Evolutionary conservation across 106 monocot species (phyloP).

Genomic region (Acanthochlamys bracteata): DNA sequence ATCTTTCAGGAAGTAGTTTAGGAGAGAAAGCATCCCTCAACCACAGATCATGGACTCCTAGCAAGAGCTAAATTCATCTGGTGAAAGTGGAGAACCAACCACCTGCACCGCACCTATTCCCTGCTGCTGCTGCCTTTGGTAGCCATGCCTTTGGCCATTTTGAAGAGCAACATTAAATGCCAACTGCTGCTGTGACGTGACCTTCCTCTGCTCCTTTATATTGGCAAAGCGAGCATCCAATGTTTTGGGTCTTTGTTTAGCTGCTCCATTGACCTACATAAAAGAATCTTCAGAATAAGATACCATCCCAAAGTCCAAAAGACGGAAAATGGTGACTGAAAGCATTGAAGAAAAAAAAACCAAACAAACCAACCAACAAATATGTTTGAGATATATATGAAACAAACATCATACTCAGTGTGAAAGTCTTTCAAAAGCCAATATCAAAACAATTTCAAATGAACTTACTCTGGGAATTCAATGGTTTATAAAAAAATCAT

Average conservation of each 20-base stretch:
- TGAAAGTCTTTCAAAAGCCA: too few species aligned
- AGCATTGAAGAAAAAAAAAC: not conserved
- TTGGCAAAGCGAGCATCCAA: slow-evolving; percentile 31
- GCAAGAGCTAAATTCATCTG: not conserved
- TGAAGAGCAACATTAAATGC: not conserved
- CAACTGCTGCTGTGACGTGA: slow-evolving; percentile 7
- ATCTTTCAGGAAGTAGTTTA: too few species aligned
- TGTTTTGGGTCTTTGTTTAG: slow-evolving; percentile 21
- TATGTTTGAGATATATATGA: too few species aligned
- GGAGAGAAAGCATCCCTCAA: too few species aligned
- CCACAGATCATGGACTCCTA: too few species aligned
- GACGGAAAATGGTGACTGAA: not conserved
- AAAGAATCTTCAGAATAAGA: not conserved
- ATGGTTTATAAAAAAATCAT: too few species aligned
- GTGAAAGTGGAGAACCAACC: slow-evolving; percentile 1
- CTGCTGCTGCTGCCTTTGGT: slow-evolving; percentile 10
- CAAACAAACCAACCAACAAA: too few species aligned
- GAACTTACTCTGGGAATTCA: too few species aligned
- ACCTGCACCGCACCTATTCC: not conserved
- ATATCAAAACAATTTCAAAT: too few species aligned
- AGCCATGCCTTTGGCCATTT: not conserved
- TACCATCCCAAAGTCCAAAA: too few species aligned
- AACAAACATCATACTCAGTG: too few species aligned
- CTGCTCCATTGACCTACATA: slow-evolving; percentile 4
- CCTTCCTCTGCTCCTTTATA: slow-evolving; percentile 32